phyloP scores from a whole-genome alignment of 2,329 filamentous ascomycete genomes.

The Aaosphaeria pasadenensis region DNA sequence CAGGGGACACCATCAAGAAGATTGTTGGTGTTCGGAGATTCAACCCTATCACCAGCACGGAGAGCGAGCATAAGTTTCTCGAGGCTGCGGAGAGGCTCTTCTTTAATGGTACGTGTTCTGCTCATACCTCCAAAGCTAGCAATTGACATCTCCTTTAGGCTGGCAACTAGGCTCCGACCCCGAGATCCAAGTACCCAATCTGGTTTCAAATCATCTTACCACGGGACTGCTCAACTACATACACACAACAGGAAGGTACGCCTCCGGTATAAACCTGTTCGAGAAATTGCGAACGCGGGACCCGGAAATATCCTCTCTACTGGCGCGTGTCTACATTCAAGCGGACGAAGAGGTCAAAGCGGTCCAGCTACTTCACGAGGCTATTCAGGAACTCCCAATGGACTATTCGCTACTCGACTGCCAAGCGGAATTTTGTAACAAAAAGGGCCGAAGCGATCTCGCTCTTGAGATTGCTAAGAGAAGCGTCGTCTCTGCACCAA shows the following conservation, averaged over 20 bases:
- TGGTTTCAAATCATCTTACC: constrained; percentile 93
- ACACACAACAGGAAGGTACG: constrained; percentile 87
- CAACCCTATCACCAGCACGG: constrained; percentile 97
- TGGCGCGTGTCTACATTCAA: constrained; percentile 88
- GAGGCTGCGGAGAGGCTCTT: constrained; percentile 93
- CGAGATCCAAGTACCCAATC: constrained; percentile 94
- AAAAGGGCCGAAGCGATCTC: constrained; percentile 82
- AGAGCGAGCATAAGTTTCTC: constrained; percentile 93
- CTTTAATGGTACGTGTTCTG: constrained; percentile 66
- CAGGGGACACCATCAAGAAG: constrained; percentile 90
- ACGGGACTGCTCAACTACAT: constrained; percentile 94
- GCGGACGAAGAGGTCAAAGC: constrained; percentile 97
- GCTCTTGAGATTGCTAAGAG: constrained; percentile 91
- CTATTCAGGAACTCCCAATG: constrained; percentile 89
- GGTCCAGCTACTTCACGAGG: constrained; percentile 81
- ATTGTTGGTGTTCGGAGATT: constrained; percentile 96
- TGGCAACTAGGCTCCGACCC: constrained; percentile 96
- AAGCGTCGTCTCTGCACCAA: constrained; percentile 90
- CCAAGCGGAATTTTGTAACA: constrained; percentile 86
- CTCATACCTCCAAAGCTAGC: no score
- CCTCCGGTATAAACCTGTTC: constrained; percentile 95
- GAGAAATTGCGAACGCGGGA: constrained; percentile 91
- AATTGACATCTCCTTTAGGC: constrained; percentile 50
- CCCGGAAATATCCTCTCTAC: constrained; percentile 86
- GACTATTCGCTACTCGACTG: constrained; percentile 95